Evolutionary conservation across 805 yeast species (phyloP).

Genomic region (Lipomyces oligophaga): DNA sequence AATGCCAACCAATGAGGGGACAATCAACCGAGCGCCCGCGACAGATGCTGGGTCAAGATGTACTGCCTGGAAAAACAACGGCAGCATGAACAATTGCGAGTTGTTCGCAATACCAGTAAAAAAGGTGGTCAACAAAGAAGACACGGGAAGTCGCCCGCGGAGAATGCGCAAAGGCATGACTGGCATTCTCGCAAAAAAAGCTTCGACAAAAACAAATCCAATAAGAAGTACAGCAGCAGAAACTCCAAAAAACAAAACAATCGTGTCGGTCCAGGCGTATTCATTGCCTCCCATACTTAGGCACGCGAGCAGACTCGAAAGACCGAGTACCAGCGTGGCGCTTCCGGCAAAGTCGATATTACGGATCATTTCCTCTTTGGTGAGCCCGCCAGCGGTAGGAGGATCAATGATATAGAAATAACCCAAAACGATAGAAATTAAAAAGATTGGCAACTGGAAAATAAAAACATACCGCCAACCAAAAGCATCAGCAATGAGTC

Average conservation of each 20-base stretch:
- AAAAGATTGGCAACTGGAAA: conserved; percentile 41
- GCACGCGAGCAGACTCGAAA: conserved; percentile 57
- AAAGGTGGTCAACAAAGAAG: conserved; percentile 65
- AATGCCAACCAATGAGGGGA: conserved; percentile 64
- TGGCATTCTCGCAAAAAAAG: conserved; percentile 55
- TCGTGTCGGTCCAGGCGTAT: conserved; percentile 46
- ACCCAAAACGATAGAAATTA: conserved; percentile 41
- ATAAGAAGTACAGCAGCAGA: conserved; percentile 38
- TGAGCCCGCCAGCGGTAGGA: conserved; percentile 13
- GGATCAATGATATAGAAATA: conserved; percentile 26
- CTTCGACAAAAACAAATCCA: conserved; percentile 51
- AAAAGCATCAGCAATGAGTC: conserved; percentile 47
- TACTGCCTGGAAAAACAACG: conserved; percentile 61
- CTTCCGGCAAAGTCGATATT: conserved; percentile 64
- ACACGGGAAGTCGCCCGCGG: conserved; percentile 54
- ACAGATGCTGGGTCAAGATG: conserved; percentile 50
- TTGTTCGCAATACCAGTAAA: conserved; percentile 61
- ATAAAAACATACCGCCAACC: conserved; percentile 61
- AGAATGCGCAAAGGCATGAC: conserved; percentile 60
- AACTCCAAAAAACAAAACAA: conserved; percentile 40
- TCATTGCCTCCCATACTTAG: conserved; percentile 64
- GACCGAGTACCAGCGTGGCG: conserved; percentile 51
- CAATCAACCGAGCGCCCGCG: conserved; percentile 51
- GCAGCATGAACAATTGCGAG: conserved; percentile 61
- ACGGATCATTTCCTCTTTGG: conserved; percentile 7